Evolutionary conservation across 305 asterid species (phyloP), one percentile per base, ranked within the genome.

Genomic region (Solanum hybrid): DNA sequence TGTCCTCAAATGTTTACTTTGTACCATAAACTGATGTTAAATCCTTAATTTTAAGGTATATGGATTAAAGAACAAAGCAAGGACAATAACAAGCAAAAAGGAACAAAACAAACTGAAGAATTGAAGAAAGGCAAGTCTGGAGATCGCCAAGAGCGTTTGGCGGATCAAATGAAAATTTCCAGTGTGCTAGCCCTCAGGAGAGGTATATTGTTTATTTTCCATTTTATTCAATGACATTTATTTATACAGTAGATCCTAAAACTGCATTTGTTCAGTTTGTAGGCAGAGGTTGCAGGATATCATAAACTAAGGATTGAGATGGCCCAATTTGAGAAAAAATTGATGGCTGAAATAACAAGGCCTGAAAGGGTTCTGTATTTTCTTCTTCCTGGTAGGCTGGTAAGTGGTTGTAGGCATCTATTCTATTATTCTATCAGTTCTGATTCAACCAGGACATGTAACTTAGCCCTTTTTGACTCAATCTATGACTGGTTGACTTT

Each of bases 331-430:
- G 99, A 97, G 93, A 97, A 95, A 94, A 97, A 93, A 91, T 90
- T 96, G 96, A 96, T 97, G 99, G 93, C 94, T 38, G 98, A 95
- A 93, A 96, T 96, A 91, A 95, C 96, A 36, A 93, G 93, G 89
- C 98, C 99, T 86, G 99, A 95, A 92, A 94, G 94, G 93, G 93
- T 96, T 91, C 97, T 97, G 91, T 95, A 95, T 87, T 95, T 94
- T 90, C 98, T 97, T 91, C 94, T 91, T 87, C 98, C 98, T 88
- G 99, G 99, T 82, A 94, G 99, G 92, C 98, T 97, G 98, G 99
- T 97, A 94, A 40, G 97, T 93, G 71, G 71, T 32, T 42, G 84
- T 85, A 45, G 89, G 84, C 86, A 89, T 31, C 81, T 40, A 64
- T 88, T 42, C 71, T 71, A 27, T 45, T 82, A 11, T 45, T 34